These are phyloP conservation scores for Torrubiellomyces zombiae DNA, from an alignment of 2,329 filamentous ascomycete species.

Conservation along the genomic window DNA sequence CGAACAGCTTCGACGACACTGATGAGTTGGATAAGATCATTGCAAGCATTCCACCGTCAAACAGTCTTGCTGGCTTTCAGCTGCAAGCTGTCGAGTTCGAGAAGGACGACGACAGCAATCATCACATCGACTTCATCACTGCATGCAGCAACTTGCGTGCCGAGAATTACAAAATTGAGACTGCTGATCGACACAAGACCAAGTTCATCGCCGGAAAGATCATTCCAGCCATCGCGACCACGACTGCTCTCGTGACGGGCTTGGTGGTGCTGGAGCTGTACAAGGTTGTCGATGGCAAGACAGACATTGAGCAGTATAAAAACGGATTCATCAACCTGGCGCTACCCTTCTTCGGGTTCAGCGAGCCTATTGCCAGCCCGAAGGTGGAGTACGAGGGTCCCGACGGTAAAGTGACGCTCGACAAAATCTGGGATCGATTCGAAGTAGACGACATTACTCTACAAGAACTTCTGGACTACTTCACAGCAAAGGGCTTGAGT, in stretches of 20 bases:
- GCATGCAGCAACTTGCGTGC: conserved; percentile 91
- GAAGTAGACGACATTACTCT: conserved; percentile 78
- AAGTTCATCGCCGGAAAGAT: conserved; percentile 99
- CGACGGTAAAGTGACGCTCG: conserved; percentile 64
- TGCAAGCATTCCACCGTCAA: conserved; percentile 58
- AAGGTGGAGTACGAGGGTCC: conserved; percentile 81
- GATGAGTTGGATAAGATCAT: conserved; percentile 61
- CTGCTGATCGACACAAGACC: conserved; percentile 88
- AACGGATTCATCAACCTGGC: conserved; percentile 97
- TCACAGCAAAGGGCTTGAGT: conserved; percentile 62
- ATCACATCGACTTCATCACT: conserved; percentile 98
- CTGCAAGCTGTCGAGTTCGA: conserved; percentile 89
- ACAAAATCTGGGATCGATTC: conserved; percentile 97
- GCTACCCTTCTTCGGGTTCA: conserved; percentile 95
- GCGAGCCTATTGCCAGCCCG: conserved; percentile 83
- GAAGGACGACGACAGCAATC: conserved; percentile 95
- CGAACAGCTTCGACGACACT: conserved; percentile 51
- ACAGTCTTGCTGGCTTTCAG: conserved; percentile 72
- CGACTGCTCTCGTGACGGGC: conserved; percentile 87
- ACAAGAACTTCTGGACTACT: conserved; percentile 65
- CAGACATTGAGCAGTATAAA: conserved; percentile 97
- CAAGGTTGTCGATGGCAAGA: conserved; percentile 93
- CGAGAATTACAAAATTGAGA: conserved; percentile 93
- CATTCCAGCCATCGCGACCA: conserved; percentile 95
- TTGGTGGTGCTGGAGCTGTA: conserved; percentile 84